Percentiles rank a stretch among this genome's conserved stretches.
phyloP scores from a whole-genome alignment of 768 basidiomycete species.

The Leccinum imitatum region DNA sequence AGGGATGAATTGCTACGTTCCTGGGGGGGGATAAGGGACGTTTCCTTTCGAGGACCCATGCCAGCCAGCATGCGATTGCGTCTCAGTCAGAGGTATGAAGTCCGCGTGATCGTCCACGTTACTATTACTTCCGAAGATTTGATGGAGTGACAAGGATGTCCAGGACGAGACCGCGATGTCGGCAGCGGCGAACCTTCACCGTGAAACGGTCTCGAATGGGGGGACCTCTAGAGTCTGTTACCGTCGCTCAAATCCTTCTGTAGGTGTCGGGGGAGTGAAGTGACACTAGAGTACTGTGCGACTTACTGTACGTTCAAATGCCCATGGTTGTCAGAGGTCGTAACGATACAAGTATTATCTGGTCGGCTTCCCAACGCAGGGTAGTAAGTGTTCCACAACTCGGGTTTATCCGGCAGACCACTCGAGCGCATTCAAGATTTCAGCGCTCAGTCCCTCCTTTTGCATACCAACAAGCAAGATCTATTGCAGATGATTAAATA shows the following conservation, averaged over 20 bases:
- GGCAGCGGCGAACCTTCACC: background rate
- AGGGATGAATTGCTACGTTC: background rate
- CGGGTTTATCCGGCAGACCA: background rate
- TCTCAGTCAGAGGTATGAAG: constrained; percentile 10
- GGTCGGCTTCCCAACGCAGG: background rate
- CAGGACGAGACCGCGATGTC: background rate
- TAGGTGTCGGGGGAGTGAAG: background rate
- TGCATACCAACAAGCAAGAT: background rate
- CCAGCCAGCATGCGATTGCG: background rate
- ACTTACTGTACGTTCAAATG: background rate
- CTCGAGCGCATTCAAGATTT: background rate
- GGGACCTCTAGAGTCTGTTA: background rate
- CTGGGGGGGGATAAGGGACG: background rate
- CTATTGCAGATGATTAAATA: background rate
- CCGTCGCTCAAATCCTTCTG: background rate
- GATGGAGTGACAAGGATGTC: background rate
- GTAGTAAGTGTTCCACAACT: background rate
- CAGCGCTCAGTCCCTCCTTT: background rate
- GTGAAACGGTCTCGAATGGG: background rate
- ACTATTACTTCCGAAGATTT: background rate
- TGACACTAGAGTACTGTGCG: background rate
- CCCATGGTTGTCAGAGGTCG: background rate
- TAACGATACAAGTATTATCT: background rate
- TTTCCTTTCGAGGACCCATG: background rate
- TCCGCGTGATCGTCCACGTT: background rate